A percentile compares a stretch with the other conserved stretches of the same genome.
Evolutionary conservation across 2,329 filamentous ascomycete genomes (phyloP).

Genomic region (Colletotrichum shisoi): DNA sequence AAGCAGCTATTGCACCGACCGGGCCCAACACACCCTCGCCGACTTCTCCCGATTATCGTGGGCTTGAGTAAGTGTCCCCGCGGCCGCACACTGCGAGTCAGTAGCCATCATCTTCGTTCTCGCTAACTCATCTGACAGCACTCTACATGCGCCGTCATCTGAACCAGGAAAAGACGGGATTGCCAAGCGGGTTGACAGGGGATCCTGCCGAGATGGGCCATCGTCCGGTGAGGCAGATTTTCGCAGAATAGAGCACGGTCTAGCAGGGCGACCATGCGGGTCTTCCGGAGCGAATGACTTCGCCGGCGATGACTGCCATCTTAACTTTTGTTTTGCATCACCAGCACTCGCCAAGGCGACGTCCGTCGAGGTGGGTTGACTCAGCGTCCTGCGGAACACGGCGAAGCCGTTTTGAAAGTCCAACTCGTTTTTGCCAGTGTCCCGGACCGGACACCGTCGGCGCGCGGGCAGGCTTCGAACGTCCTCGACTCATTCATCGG

Average conservation of each 20-base stretch:
- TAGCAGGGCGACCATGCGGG: constrained; percentile 2
- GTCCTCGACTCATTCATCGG: neutral
- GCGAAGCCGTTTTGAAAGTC: neutral
- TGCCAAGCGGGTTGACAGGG: constrained; percentile 7
- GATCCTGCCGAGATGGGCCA: constrained; percentile 11
- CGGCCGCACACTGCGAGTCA: constrained; percentile 25
- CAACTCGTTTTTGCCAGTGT: neutral
- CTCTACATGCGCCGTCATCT: constrained; percentile 27
- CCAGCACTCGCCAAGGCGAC: constrained; percentile 20
- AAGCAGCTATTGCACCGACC: constrained; percentile 5
- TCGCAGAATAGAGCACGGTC: constrained; percentile 11
- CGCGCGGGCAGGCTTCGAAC: neutral
- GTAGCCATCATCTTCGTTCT: constrained; percentile 24
- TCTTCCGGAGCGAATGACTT: neutral
- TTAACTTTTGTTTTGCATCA: constrained; percentile 22
- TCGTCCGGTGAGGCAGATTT: constrained; percentile 2
- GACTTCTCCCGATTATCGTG: neutral
- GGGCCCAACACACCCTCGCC: neutral
- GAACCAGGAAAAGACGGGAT: constrained; percentile 16
- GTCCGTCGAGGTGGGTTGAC: constrained; percentile 6
- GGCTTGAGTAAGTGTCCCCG: constrained; percentile 10
- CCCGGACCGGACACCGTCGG: neutral
- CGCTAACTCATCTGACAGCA: constrained; percentile 17
- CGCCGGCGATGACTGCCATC: constrained; percentile 7
- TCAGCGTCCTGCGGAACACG: constrained; percentile 2